Conservation (phyloP, 192 early-diverging fungal species). For the Coemansia sp. region DNA sequence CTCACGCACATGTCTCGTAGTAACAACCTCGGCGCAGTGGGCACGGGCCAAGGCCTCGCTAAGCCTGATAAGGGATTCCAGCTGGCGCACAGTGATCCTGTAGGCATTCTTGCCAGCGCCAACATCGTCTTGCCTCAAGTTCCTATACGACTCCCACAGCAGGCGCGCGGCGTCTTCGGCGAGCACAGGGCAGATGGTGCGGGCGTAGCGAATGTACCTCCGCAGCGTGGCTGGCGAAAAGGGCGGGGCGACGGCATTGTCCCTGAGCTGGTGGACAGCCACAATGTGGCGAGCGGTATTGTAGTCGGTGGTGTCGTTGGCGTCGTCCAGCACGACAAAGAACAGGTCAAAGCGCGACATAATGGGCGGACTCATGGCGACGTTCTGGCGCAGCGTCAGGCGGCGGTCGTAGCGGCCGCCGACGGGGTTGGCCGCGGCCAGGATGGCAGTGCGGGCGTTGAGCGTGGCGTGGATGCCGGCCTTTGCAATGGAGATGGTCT, state of each 20-base stretch:
- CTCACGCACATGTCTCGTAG: constrained; percentile 75
- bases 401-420: constrained; percentile 95
- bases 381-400: constrained; percentile 94
- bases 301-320: constrained; percentile 83
- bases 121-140: constrained; percentile 84
- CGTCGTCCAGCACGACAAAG: constrained; percentile 96
- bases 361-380: constrained; percentile 93
- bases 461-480: constrained; percentile 95
- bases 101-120: constrained; percentile 75
- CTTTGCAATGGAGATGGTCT: constrained; percentile 93
- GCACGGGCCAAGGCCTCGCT: constrained; percentile 94
- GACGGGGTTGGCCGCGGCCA: constrained; percentile 96
- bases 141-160: constrained; percentile 83
- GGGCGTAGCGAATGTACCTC: constrained; percentile 87
- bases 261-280: constrained; percentile 72
- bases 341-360: constrained; percentile 99
- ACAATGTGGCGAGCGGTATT: constrained; percentile 94
- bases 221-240: constrained; percentile 76
- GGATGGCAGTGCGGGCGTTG: constrained; percentile 92
- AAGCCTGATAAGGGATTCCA: constrained; percentile 95
- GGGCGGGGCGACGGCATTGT: constrained; percentile 72
- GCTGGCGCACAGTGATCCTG: constrained; percentile 94
- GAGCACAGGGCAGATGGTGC: constrained; percentile 81
- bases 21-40: constrained; percentile 71
- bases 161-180: constrained; percentile 74